Base-by-base conservation (phyloP, 495 filamentous ascomycete genomes). In the Elasticomyces elasticus region DNA sequence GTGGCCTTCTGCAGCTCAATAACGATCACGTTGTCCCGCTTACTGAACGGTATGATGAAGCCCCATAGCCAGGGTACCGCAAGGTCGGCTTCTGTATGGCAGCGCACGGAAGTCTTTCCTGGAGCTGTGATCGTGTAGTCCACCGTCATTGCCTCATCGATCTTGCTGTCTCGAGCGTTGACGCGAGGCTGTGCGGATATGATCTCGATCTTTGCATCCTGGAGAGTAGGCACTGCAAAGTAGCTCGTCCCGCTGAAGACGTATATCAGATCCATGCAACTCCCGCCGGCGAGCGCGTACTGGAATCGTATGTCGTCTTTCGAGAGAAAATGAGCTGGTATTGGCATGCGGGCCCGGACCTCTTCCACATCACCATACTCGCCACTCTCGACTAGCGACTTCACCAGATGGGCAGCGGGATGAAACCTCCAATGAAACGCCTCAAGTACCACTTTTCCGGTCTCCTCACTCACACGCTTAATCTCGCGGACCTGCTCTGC, bases 211-310 rank as follows among this genome's bases (percentile, higher is more conserved):
- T 31, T 49, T 1, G 48, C 19, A 25, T 69, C 62, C 7, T 15
- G 13, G 17, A 56, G 23, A 15, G 61, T 48, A 20, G 41, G 31
- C 0, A 60, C 64, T 37, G 74, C 69, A 20, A 79, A 65, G 24
- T 66, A 67, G 13, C 74, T 60, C 0, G 77, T 54, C 5, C 67
- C 56, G 17, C 67, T 69, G 12, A 78, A 50, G 12, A 68, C 68
- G 59, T 83, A 84, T 0, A 73, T 69, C 5, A 79, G 65, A 55
- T 82, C 79, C 78, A 85, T 78, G 45, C 79, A 57, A 9, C 71
- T 60, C n/a, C 81, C 82, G 0, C 81, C 81, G 5, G 71, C 67
- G 0, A 83, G 67, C 2, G 72, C 64, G 54, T 76, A 83, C 20
- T 71, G 55, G 66, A 72, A 82, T 2, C 78, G 67, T 56, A 82